Evolutionary conservation across 2,329 filamentous ascomycete species (phyloP), one percentile per base, ranked within the genome.

Genomic region (Teratosphaeriaceae sp.): DNA sequence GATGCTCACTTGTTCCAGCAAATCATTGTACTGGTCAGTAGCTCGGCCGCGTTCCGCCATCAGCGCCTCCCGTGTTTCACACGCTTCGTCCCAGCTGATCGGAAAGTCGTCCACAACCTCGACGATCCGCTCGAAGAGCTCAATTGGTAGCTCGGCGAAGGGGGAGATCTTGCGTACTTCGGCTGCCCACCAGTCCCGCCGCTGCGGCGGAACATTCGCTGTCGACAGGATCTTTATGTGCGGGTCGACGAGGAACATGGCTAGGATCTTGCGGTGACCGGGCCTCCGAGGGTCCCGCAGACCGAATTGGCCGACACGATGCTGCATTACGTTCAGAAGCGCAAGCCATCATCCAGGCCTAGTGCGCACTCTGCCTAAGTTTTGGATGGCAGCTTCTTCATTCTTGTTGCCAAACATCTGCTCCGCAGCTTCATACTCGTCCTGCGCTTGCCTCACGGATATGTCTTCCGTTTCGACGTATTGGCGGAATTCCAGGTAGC

Each of bases 241-340:
- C 0, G 78, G 78, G 49, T 82, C 78, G 2, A 82, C 71, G 2
- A 83, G 66, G 55, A 74, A 82, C 29, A 82, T 64, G 0, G 73
- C 73, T 0, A 82, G 60, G 42, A 81, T 73, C 49, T 75, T 73
- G 12, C 74, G 64, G 52, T 80, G 73, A 2, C 78, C 78, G 0
- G 74, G 69, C 44, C 68, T 71, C 0, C 68, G 70, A 0, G 54
- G 54, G 47, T 83, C 73, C 21, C 55, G 53, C 8, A 79, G 65
- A 12, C 61, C 48, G 59, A 80, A 78, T 2, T 72, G 57, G 31
- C 68, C 56, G 13, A 79, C 69, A 38, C 67, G 57, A 54, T 80
- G 70, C 53, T 80, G 76, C 18, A 71, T 56, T 7, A 63, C 58
- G 44, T 67, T 82, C 1, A 78, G 76, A 52, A 80, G 81, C 26